Evolutionary conservation across 2,329 filamentous ascomycete genomes (phyloP).

Genomic region (Cladophialophora bantiana): DNA sequence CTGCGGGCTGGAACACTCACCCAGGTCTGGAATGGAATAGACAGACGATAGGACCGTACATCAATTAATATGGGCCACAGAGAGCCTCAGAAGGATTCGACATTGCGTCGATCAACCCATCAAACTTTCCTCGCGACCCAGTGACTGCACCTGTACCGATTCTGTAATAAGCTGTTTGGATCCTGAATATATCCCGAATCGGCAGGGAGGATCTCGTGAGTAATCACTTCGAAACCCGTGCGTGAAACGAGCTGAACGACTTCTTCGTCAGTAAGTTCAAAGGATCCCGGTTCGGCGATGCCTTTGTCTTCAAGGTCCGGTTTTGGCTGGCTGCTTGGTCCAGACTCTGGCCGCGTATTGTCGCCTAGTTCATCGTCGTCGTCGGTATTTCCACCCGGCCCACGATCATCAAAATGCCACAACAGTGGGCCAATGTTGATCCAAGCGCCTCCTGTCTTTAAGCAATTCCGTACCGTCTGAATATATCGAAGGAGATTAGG

Average conservation of each 20-base stretch:
- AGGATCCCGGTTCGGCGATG: constrained; percentile 86
- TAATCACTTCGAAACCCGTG: constrained; percentile 78
- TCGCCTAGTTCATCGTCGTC: constrained; percentile 48
- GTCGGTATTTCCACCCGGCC: constrained; percentile 63
- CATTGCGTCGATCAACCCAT: constrained; percentile 14
- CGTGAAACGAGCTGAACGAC: constrained; percentile 75
- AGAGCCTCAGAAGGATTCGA: not conserved
- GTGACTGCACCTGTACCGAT: constrained; percentile 77
- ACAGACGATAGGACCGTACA: not conserved
- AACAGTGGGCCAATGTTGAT: constrained; percentile 89
- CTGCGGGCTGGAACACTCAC: not conserved
- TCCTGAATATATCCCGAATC: constrained; percentile 86
- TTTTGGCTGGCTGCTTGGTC: constrained; percentile 50
- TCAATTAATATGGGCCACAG: not conserved
- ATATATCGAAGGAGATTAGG: constrained; percentile 92
- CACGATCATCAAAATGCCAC: constrained; percentile 91
- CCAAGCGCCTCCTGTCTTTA: constrained; percentile 79
- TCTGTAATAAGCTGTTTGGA: constrained; percentile 81
- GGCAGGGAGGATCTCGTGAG: constrained; percentile 53
- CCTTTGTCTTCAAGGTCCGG: constrained; percentile 58
- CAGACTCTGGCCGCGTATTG: constrained; percentile 36
- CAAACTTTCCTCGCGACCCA: constrained; percentile 81
- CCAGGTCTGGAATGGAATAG: not conserved
- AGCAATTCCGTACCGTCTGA: constrained; percentile 78
- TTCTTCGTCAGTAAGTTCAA: constrained; percentile 90